Percentiles rank a stretch among this genome's conserved stretches.
Conservation (phyloP, 345 rosid genomes). For the Nasturtium officinale region DNA sequence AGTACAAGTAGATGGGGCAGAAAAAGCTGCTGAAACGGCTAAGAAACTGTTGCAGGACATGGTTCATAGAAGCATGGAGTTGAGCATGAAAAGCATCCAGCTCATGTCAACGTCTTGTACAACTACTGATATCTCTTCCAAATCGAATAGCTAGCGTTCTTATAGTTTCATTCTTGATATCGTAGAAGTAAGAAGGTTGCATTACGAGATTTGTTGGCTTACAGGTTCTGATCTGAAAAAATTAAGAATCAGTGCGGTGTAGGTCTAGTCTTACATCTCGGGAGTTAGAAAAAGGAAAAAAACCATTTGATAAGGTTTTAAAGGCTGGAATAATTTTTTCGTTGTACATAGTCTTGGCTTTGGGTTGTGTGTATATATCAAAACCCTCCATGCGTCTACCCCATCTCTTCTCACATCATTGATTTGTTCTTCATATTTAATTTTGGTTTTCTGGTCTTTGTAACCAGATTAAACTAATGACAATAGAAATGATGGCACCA, state of each 20-base stretch:
- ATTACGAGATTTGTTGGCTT: conserved; percentile 10
- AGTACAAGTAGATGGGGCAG: conserved; percentile 59
- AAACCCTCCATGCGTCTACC: neutral
- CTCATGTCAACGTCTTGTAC: conserved; percentile 49
- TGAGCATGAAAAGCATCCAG: conserved; percentile 54
- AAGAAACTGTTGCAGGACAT: conserved; percentile 67
- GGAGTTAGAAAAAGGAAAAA: neutral
- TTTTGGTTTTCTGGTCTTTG: neutral
- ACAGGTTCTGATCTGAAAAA: neutral
- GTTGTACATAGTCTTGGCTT: conserved; percentile 11
- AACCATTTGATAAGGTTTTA: conserved; percentile 23
- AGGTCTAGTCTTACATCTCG: conserved; percentile 10
- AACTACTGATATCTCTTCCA: conserved; percentile 38
- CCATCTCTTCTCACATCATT: neutral
- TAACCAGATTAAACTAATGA: neutral
- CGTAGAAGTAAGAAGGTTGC: conserved; percentile 14
- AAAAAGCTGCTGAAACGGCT: conserved; percentile 71
- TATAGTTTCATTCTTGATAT: neutral
- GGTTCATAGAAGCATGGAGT: conserved; percentile 76
- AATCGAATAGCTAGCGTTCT: conserved; percentile 6
- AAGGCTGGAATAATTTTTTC: neutral
- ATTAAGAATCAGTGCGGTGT: conserved; percentile 13
- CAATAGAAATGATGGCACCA: neutral
- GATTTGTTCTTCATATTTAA: neutral
- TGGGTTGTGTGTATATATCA: conserved; percentile 12